Evolutionary conservation across 208 protist species (phyloP).

Genomic region (Porcisia hertigi): DNA sequence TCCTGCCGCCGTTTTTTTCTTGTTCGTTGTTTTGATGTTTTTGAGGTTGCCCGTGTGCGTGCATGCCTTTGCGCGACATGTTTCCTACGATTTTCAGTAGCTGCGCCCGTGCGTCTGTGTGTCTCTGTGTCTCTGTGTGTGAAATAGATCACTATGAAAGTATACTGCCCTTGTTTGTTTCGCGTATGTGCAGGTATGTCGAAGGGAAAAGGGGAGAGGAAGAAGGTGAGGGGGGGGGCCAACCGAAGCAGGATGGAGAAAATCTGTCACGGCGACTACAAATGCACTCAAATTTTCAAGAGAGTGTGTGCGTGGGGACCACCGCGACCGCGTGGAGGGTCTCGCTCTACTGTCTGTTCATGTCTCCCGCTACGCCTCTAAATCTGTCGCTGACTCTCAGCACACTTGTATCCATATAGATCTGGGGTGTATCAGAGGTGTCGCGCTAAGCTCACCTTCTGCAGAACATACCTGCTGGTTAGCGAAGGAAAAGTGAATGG

Average conservation of each 20-base stretch:
- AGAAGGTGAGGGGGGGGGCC: neutral
- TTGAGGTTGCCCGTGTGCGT: neutral
- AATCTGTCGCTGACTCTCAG: neutral
- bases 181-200: neutral
- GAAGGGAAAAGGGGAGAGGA: neutral
- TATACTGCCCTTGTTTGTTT: neutral
- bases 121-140: neutral
- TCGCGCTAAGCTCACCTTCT: neutral
- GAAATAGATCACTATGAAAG: neutral
- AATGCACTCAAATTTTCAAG: neutral
- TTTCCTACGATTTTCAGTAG: neutral
- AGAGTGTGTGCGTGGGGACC: neutral
- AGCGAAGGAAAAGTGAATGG: neutral
- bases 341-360: neutral
- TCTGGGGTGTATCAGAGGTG: neutral
- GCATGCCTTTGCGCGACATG: neutral
- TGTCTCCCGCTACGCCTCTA: neutral
- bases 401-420: neutral
- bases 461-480: neutral
- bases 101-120: neutral
- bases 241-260: neutral
- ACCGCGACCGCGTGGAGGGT: neutral
- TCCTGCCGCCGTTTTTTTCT: neutral
- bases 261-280: neutral
- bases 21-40: neutral